Conservation (phyloP, 140 eudicot species). For the Erigeron philadelphicus region DNA sequence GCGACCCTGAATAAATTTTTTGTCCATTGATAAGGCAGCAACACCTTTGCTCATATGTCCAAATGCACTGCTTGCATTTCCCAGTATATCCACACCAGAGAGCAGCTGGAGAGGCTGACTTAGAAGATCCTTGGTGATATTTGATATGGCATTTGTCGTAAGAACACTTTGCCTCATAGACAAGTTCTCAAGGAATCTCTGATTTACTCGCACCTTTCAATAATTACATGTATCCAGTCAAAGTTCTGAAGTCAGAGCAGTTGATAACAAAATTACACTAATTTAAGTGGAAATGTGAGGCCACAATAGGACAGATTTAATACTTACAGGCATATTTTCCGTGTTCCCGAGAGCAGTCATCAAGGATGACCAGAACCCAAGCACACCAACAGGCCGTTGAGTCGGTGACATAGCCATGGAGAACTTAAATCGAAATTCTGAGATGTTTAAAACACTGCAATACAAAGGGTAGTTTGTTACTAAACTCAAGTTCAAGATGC, state of each 20-base stretch:
- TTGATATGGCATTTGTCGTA: slow-evolving; percentile 58
- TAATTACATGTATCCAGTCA: slow-evolving; percentile 4
- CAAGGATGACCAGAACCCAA: slow-evolving; percentile 96
- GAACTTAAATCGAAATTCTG: slow-evolving; percentile 86
- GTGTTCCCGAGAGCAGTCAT: slow-evolving; percentile 99
- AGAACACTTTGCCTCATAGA: slow-evolving; percentile 82
- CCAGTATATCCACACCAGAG: slow-evolving; percentile 94
- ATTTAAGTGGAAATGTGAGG: background rate
- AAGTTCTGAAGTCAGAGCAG: background rate
- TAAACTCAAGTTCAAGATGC: slow-evolving; percentile 13
- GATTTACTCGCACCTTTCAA: slow-evolving; percentile 76
- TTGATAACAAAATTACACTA: background rate
- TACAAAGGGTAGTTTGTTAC: background rate
- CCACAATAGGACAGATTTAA: slow-evolving; percentile 4
- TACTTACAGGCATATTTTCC: slow-evolving; percentile 91
- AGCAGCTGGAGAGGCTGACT: slow-evolving; percentile 97
- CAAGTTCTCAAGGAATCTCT: slow-evolving; percentile 70
- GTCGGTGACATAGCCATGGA: slow-evolving; percentile 99
- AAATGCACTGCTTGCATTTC: slow-evolving; percentile 99
- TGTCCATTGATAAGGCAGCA: slow-evolving; percentile 98
- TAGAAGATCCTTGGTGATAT: slow-evolving; percentile 75
- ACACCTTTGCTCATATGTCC: slow-evolving; percentile 99
- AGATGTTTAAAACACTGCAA: slow-evolving; percentile 76
- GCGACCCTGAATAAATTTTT: slow-evolving; percentile 93
- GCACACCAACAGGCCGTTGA: slow-evolving; percentile 98